Base-by-base conservation (phyloP, 306 rosid genomes). In the Urtica urens region DNA sequence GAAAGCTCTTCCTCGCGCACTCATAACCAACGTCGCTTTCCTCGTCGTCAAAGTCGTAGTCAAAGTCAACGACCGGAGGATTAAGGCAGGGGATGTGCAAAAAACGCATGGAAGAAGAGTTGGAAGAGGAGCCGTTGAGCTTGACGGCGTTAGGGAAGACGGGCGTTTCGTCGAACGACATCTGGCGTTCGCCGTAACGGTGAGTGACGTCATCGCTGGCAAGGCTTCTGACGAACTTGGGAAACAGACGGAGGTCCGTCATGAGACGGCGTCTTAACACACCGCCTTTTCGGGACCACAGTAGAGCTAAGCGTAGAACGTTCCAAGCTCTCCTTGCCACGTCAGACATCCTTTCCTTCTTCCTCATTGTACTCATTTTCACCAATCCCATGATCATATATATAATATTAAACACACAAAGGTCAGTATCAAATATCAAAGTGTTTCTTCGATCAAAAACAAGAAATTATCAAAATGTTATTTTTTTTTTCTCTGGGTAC, bases 241-340 rank as follows among this genome's bases (percentile, higher is more conserved):
- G 80, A 1, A 88, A 58, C 8, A 73, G 54, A 18, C 82, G 78
- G 3, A 81, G 76, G 33, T 90, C 90, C 59, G 68, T 71, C 28
- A 55, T 63, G 5, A 81, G 41, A 34, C 77, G 50, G 15, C 84
- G 77, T 62, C 67, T 84, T 53, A 81, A 72, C 23, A 76, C 68
- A 0, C 76, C 82, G 3, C 97, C 93, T 65, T 84, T 90, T 9
- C 85, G 73, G 8, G 95, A 78, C 97, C 93, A 84, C 1, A 81
- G 29, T 49, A 79, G 39, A 46, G 95, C 83, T 7, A 77, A n/a
- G 3, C 94, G 73, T 42, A 90, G 43, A 1, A 79, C 31, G 51
- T 71, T 84, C 95, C 93, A 84, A 17, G 87, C 87, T 53, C 72
- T 61, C 2, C 57, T 60, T 20, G 69, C 70, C 38, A 75, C 42